Evolutionary conservation across 306 rosid species (phyloP).

Genomic region (Luffa acutangula): DNA sequence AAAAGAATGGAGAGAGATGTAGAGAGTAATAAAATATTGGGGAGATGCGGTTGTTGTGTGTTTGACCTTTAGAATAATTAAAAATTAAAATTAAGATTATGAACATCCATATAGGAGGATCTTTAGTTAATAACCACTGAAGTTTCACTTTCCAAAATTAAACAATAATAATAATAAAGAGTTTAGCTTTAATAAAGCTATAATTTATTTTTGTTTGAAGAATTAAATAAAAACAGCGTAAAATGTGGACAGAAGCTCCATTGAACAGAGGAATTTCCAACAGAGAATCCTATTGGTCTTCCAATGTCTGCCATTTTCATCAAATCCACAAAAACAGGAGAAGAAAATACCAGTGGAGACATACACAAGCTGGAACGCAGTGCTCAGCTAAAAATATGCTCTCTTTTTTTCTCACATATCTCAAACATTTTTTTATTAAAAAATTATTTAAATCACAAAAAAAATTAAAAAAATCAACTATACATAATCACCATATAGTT

Average conservation of each 20-base stretch:
- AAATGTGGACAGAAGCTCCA: not conserved
- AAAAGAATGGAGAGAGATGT: not conserved
- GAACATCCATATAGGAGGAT: not conserved
- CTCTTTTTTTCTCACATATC: not conserved
- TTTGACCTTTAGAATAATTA: not conserved
- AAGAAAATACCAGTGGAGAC: not conserved
- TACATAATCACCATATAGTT: not conserved
- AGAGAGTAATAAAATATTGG: not conserved
- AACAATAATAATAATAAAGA: not conserved
- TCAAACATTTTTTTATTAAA: not conserved
- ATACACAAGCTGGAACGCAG: not conserved
- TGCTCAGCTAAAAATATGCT: not conserved
- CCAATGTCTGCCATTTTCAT: conserved; percentile 4
- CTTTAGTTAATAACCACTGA: not conserved
- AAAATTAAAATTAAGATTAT: not conserved
- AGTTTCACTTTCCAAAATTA: not conserved
- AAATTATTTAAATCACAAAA: not conserved
- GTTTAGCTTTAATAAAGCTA: not conserved
- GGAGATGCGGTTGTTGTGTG: not conserved
- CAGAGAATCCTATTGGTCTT: not conserved
- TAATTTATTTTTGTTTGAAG: not conserved
- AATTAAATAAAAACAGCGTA: not conserved
- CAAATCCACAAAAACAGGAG: not conserved
- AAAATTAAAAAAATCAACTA: not conserved
- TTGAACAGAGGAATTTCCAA: not conserved